Conservation (phyloP, 2,329 filamentous ascomycete genomes). For the Hymenoscyphus fraxineus region DNA sequence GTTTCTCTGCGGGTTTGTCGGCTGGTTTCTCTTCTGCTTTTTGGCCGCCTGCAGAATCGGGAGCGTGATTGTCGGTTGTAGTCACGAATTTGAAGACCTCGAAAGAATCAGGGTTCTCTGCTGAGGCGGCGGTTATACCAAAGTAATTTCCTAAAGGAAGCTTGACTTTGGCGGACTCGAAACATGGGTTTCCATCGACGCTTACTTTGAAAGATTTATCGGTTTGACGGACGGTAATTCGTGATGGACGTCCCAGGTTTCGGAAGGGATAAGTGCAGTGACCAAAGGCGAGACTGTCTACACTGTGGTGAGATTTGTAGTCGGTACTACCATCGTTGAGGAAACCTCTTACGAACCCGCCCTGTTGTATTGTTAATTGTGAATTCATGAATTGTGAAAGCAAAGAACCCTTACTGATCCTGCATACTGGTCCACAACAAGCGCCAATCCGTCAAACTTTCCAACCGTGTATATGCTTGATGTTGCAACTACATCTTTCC, state of each 20-base stretch:
- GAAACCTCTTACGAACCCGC: conserved; percentile 84
- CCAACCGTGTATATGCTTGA: conserved; percentile 80
- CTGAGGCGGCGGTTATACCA: conserved; percentile 81
- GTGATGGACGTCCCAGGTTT: conserved; percentile 81
- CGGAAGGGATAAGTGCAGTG: conserved; percentile 89
- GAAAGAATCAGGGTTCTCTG: conserved; percentile 90
- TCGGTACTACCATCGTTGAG: conserved; percentile 85
- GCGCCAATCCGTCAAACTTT: conserved; percentile 83
- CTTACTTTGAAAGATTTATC: conserved; percentile 68
- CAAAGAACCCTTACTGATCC: conserved; percentile 47
- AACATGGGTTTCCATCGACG: conserved; percentile 77
- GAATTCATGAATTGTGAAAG: conserved; percentile 1
- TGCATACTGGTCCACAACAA: conserved; percentile 82
- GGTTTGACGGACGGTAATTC: conserved; percentile 69
- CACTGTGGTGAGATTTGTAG: conserved; percentile 69
- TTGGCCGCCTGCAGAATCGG: conserved; percentile 28
- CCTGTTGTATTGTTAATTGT: conserved; percentile 36
- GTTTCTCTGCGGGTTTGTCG: conserved; percentile 36
- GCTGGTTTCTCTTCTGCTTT: conserved; percentile 29
- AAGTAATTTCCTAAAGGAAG: conserved; percentile 80
- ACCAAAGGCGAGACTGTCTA: conserved; percentile 86
- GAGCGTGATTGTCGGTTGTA: conserved; percentile 49
- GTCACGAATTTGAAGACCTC: conserved; percentile 86
- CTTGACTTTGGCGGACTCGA: conserved; percentile 73
- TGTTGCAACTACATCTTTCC: conserved; percentile 60